Evolutionary conservation across 192 early-diverging fungal genomes (phyloP).

Genomic region (Mortierella hygrophila): DNA sequence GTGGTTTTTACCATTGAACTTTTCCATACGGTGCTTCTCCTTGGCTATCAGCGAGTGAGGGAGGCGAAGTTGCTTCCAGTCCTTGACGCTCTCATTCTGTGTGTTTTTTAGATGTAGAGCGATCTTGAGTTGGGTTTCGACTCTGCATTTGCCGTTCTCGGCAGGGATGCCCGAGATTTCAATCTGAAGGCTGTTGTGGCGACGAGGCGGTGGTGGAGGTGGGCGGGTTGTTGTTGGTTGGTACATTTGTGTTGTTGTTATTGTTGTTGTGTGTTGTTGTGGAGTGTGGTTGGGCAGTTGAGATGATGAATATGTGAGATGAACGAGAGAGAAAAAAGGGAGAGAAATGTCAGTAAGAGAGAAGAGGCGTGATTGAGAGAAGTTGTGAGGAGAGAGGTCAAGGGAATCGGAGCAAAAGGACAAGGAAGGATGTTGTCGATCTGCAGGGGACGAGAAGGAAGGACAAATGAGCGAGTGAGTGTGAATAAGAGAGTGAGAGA

Average conservation of each 20-base stretch:
- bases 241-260: background rate
- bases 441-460: background rate
- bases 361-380: background rate
- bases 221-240: background rate
- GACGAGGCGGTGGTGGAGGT: background rate
- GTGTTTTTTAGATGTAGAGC: conserved; percentile 73
- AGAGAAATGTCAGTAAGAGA: background rate
- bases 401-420: background rate
- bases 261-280: background rate
- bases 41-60: conserved; percentile 79
- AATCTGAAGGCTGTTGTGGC: conserved; percentile 44
- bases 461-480: background rate
- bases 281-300: background rate
- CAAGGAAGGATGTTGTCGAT: background rate
- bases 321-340: no score
- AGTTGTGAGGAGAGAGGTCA: background rate
- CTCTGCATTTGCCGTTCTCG: conserved; percentile 74
- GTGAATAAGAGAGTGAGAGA: background rate
- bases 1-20: conserved; percentile 53
- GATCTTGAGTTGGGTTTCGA: conserved; percentile 89
- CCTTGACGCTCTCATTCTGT: conserved; percentile 68
- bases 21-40: conserved; percentile 73
- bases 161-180: conserved; percentile 58
- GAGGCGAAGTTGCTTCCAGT: conserved; percentile 81
- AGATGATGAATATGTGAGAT: background rate